phyloP scores from a whole-genome alignment of 441 rosid species.

The Viola pubescens region DNA sequence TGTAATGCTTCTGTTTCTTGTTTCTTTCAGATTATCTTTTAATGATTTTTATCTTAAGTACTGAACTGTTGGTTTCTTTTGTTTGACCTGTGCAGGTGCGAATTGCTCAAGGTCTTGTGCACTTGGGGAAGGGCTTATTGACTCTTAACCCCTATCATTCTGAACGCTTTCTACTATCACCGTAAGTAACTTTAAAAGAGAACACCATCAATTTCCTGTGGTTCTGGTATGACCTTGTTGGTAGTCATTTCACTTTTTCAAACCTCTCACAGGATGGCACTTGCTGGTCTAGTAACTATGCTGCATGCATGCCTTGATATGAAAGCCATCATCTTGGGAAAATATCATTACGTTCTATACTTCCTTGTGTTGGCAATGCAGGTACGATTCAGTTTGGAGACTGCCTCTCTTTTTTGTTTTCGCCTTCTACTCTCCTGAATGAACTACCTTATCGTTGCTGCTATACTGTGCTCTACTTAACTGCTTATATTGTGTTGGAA shows the following conservation, averaged over 20 bases:
- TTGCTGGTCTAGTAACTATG: constrained; percentile 75
- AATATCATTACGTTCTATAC: constrained; percentile 81
- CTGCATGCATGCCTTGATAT: constrained; percentile 86
- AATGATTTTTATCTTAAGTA: constrained; percentile 3
- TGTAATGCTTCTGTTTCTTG: constrained; percentile 38
- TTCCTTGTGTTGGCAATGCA: constrained; percentile 91
- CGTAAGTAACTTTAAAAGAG: constrained; percentile 38
- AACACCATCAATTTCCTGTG: too few species aligned
- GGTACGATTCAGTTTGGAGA: constrained; percentile 32
- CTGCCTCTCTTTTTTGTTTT: not conserved
- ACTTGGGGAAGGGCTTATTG: constrained; percentile 88
- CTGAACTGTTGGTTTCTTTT: constrained; percentile 9
- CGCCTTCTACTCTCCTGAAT: not conserved
- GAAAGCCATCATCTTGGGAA: constrained; percentile 76
- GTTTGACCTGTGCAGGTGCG: constrained; percentile 50
- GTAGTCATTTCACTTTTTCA: not conserved
- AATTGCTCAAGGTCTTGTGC: constrained; percentile 90
- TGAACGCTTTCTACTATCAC: constrained; percentile 74
- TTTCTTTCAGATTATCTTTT: not conserved
- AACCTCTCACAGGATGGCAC: constrained; percentile 54
- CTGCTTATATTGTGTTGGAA: not conserved
- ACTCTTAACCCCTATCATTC: constrained; percentile 92
- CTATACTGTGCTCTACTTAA: not conserved
- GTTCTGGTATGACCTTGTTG: too few species aligned
- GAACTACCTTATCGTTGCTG: not conserved